phyloP scores from a whole-genome alignment of 2,329 filamentous ascomycete species.

The Biscogniauxia sp. region DNA sequence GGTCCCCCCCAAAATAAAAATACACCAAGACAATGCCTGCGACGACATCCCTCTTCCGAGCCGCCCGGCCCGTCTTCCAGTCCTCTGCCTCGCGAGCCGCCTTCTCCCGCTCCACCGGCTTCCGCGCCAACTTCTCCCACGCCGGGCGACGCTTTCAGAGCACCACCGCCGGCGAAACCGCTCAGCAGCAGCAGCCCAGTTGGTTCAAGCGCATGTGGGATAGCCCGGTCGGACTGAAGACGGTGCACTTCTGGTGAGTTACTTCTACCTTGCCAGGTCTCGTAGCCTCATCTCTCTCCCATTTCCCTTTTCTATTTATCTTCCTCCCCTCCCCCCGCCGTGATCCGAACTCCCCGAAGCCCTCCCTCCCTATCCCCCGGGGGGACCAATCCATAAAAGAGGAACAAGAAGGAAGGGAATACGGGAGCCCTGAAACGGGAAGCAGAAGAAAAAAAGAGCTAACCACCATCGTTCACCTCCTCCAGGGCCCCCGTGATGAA shows the following conservation, averaged over 20 bases:
- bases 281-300: not conserved
- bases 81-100: conserved; percentile 48
- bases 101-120: conserved; percentile 44
- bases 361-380: not conserved
- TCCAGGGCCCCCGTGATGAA: conserved; percentile 92
- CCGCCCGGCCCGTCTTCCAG: conserved; percentile 54
- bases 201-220: conserved; percentile 81
- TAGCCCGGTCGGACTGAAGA: conserved; percentile 80
- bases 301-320: too few relatives aligned
- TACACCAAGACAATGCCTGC: conserved; percentile 38
- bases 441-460: conserved; percentile 2
- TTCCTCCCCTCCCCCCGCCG: not conserved
- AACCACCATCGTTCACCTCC: conserved; percentile 6
- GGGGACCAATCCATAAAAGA: not conserved
- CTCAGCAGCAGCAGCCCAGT: conserved; percentile 42
- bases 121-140: conserved; percentile 41
- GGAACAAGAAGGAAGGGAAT: not conserved
- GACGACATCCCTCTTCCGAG: conserved; percentile 50
- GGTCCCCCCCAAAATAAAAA: too few relatives aligned
- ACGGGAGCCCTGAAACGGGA: conserved; percentile 6
- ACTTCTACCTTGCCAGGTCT: not conserved
- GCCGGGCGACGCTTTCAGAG: conserved; percentile 68
- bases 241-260: conserved; percentile 92
- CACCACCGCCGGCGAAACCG: conserved; percentile 48
- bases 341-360: not conserved